Evolutionary conservation across 1,284 basidiomycete genomes (phyloP), one percentile per base, ranked within the genome.

Genomic region (Tetrapyrgos nigripes): DNA sequence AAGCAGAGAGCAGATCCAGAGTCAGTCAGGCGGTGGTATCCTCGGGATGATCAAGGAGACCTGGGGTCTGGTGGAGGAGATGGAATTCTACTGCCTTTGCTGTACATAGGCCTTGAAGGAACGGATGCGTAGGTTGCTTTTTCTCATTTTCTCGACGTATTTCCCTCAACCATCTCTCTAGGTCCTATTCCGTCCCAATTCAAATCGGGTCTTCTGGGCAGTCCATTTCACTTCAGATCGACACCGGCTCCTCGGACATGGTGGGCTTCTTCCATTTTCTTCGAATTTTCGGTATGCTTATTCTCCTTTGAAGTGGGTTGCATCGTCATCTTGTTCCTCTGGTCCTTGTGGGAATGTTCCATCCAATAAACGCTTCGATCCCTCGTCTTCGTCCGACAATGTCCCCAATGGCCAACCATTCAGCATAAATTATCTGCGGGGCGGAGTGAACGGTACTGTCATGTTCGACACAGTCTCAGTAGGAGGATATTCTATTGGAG

Each of bases 201-300:
- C 71, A 66, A 24, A 72, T 90, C 19, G 88, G 89, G 17, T 64
- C 64, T 23, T 67, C 66, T 5, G 70, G 68, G 23, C 84, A 87
- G 60, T 78, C 79, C 23, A 71, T 87, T 31, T 83, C 79, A 3
- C 72, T 92, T 2, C 88, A 91, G 64, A 80, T 92, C 31, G 90
- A 92, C 65, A 89, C 87, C 0, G 90, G 91, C 33, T 92, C 89
- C 1, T 88, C 88, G 0, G 90, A 92, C 71, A 77, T 92, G 26
- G 89, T 89, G 57, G 63, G 86, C 75, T 37, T 46, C 28, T 24
- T 50, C 48, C 17, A 40, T 48, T 40, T 35, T 27, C 21, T 50
- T 10, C 21, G 13, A 46, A 19, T 21, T 37, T 21, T 53, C 21
- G 11, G 44, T 21, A 23, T 21, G 14, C 37, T 23, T 43, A 28